Evolutionary conservation across 2,329 filamentous ascomycete species (phyloP).

Genomic region (Bisporella sp.): DNA sequence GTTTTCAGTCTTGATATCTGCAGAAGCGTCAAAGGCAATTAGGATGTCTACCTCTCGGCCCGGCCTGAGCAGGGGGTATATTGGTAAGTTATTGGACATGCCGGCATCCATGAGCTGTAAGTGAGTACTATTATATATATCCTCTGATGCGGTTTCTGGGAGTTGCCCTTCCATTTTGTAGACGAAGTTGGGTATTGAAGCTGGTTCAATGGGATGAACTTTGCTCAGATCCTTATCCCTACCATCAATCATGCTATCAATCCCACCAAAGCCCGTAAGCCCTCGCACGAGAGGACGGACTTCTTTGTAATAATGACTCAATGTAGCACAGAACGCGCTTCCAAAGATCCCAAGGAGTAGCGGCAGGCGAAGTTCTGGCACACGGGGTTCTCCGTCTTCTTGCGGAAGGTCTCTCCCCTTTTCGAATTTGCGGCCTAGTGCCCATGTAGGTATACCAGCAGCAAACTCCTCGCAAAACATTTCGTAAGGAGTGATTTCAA

Average conservation of each 20-base stretch:
- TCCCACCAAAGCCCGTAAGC: slow-evolving; percentile 64
- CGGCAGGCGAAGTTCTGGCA: slow-evolving; percentile 80
- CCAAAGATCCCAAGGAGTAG: slow-evolving; percentile 92
- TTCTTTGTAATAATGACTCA: slow-evolving; percentile 95
- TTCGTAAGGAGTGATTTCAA: slow-evolving; percentile 90
- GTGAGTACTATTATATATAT: slow-evolving; percentile 63
- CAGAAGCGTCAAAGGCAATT: slow-evolving; percentile 89
- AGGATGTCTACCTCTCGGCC: slow-evolving; percentile 85
- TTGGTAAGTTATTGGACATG: slow-evolving; percentile 97
- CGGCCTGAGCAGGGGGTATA: slow-evolving; percentile 86
- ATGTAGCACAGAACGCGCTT: slow-evolving; percentile 89
- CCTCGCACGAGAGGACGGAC: slow-evolving; percentile 74
- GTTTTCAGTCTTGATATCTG: slow-evolving; percentile 85
- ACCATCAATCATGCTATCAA: slow-evolving; percentile 78
- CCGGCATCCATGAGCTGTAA: slow-evolving; percentile 91
- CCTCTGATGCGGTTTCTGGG: slow-evolving; percentile 69
- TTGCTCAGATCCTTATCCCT: slow-evolving; percentile 80
- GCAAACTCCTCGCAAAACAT: slow-evolving; percentile 90
- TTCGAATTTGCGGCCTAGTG: slow-evolving; percentile 76
- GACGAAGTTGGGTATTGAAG: slow-evolving; percentile 82
- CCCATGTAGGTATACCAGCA: slow-evolving; percentile 93
- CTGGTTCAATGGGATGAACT: slow-evolving; percentile 91
- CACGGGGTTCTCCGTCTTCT: slow-evolving; percentile 58
- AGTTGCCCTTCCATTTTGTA: slow-evolving; percentile 73
- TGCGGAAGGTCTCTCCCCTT: slow-evolving; percentile 60